A percentile compares a stretch with the other conserved stretches of the same genome.
Evolutionary conservation across 2,329 filamentous ascomycete species (phyloP).

Genomic region (Cercospora berteroae): DNA sequence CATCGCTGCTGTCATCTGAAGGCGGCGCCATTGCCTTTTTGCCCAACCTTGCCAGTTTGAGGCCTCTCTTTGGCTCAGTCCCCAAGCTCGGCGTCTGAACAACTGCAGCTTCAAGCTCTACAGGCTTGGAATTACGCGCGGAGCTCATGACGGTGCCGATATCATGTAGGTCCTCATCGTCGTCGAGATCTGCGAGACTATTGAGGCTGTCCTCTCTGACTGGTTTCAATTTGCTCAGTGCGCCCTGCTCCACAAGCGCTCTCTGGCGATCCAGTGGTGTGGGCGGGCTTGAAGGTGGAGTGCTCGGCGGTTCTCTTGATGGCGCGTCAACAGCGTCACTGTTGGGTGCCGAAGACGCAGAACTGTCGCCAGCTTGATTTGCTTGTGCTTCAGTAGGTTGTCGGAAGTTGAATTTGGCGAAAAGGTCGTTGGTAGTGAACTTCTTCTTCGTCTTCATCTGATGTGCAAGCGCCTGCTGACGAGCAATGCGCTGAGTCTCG

Average conservation of each 20-base stretch:
- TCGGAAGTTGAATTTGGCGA: constrained; percentile 73
- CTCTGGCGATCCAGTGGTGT: constrained; percentile 39
- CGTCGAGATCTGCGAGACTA: constrained; percentile 29
- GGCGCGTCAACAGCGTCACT: constrained; percentile 31
- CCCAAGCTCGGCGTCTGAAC: neutral
- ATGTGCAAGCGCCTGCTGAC: constrained; percentile 88
- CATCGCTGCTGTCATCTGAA: constrained; percentile 45
- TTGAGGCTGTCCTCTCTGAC: constrained; percentile 34
- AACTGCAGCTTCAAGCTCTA: neutral
- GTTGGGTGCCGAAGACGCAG: constrained; percentile 32
- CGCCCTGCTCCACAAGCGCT: constrained; percentile 35
- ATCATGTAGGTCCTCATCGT: constrained; percentile 32
- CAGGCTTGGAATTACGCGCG: constrained; percentile 22
- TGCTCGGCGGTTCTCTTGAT: constrained; percentile 30
- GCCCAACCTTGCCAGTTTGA: constrained; percentile 38
- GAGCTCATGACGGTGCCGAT: constrained; percentile 33
- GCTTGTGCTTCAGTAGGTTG: constrained; percentile 8
- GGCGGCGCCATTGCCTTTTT: constrained; percentile 27
- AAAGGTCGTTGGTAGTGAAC: constrained; percentile 76
- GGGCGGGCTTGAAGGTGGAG: constrained; percentile 49
- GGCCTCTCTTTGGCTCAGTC: constrained; percentile 19
- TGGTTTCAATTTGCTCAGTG: constrained; percentile 34
- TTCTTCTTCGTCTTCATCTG: constrained; percentile 86
- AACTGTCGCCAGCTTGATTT: constrained; percentile 17
- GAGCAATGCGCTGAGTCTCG: constrained; percentile 86